Conservation (phyloP, 768 basidiomycete genomes). For the Suillus subalutaceus region DNA sequence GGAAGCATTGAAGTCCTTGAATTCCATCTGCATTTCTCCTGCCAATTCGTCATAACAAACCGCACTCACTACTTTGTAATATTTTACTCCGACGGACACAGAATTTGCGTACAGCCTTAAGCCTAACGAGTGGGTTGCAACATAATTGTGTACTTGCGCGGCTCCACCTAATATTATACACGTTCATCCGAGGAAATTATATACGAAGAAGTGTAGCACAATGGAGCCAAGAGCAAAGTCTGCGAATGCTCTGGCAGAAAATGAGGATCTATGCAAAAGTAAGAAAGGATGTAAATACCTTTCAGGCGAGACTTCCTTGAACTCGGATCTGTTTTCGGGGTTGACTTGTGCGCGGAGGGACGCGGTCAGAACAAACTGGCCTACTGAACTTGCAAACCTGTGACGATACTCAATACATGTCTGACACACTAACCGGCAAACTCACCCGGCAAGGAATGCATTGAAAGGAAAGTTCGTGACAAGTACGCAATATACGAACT, state of each 20-base stretch:
- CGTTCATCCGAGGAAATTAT: conserved; percentile 90
- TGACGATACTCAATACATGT: not conserved
- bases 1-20: conserved; percentile 29
- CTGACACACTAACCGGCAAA: conserved; percentile 11
- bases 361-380: conserved; percentile 95
- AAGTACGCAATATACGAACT: conserved; percentile 90
- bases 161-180: conserved; percentile 6
- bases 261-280: not conserved
- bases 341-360: conserved; percentile 92
- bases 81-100: not conserved
- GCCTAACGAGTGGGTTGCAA: not conserved
- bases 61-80: conserved; percentile 5
- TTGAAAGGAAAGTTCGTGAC: conserved; percentile 97
- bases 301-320: conserved; percentile 93
- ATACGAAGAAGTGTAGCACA: conserved; percentile 97
- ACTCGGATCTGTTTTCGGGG: conserved; percentile 77
- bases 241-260: conserved; percentile 80
- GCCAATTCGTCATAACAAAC: conserved; percentile 7
- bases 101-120: not conserved
- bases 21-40: not conserved
- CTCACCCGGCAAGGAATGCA: conserved; percentile 94
- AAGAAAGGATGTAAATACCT: conserved; percentile 53
- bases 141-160: not conserved
- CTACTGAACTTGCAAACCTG: conserved; percentile 91
- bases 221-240: conserved; percentile 96